phyloP scores from a whole-genome alignment of 106 monocot genomes.

The Dioscorea alata region DNA sequence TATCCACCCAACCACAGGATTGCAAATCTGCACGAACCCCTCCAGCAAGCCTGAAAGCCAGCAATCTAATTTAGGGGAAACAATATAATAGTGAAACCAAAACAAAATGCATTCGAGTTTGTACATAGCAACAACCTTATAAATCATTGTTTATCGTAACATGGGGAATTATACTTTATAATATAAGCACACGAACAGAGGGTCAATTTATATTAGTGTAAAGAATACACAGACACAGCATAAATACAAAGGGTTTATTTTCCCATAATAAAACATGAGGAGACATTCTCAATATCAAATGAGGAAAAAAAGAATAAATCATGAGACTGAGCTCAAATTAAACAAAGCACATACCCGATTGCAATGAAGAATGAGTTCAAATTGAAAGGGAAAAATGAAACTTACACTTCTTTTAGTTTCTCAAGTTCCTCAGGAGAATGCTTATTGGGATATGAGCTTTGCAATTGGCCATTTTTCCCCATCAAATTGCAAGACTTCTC shows the following conservation, averaged over 20 bases:
- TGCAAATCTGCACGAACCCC: constrained; percentile 51
- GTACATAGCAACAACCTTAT: neutral
- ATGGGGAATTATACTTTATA: neutral
- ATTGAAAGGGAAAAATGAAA: neutral
- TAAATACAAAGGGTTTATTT: neutral
- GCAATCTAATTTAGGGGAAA: neutral
- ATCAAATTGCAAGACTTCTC: constrained; percentile 2
- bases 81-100: neutral
- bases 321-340: no score
- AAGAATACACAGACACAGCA: neutral
- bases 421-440: constrained; percentile 35
- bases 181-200: neutral
- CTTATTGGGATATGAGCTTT: neutral
- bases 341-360: neutral
- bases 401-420: constrained; percentile 75
- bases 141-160: neutral
- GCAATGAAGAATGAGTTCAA: neutral
- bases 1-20: constrained; percentile 66
- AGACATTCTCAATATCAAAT: neutral
- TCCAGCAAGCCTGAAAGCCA: constrained; percentile 43
- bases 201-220: neutral
- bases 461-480: constrained; percentile 7
- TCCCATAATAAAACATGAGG: neutral
- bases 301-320: neutral
- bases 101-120: neutral